Conservation (phyloP, 1,284 basidiomycete species). For the Moniliophthora roreri region DNA sequence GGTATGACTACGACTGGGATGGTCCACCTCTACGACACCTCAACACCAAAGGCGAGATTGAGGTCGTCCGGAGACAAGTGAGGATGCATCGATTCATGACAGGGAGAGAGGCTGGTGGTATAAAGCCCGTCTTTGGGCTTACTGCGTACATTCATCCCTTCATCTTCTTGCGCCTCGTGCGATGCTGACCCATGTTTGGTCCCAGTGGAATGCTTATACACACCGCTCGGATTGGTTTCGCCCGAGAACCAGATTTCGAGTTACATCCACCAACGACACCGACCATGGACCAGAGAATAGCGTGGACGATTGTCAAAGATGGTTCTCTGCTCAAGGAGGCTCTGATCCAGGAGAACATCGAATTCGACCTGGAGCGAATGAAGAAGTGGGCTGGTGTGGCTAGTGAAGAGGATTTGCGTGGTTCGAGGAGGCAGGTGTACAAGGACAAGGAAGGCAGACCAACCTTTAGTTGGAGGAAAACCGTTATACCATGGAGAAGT, state of each 20-base stretch:
- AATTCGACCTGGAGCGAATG: slow-evolving; percentile 26
- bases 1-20: slow-evolving; percentile 53
- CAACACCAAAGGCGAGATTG: not conserved
- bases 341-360: slow-evolving; percentile 38
- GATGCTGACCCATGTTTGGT: not conserved
- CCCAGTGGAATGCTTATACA: slow-evolving; percentile 72
- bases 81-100: slow-evolving; percentile 79
- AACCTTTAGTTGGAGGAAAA: too few relatives aligned
- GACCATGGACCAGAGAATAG: slow-evolving; percentile 55
- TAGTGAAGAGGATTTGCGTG: too few relatives aligned
- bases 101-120: slow-evolving; percentile 75
- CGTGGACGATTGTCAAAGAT: slow-evolving; percentile 48
- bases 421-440: too few relatives aligned
- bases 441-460: too few relatives aligned
- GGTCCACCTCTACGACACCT: slow-evolving; percentile 24
- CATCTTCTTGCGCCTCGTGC: not conserved
- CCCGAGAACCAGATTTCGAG: slow-evolving; percentile 61
- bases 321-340: slow-evolving; percentile 48
- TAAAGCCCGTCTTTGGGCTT: slow-evolving; percentile 81
- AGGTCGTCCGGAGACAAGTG: slow-evolving; percentile 17
- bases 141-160: slow-evolving; percentile 63
- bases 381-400: slow-evolving; percentile 4
- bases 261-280: slow-evolving; percentile 58
- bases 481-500: too few relatives aligned
- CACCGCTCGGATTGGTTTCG: slow-evolving; percentile 68